These are phyloP conservation scores for Blastomyces emzantsi DNA, from an alignment of 2,329 filamentous ascomycete species.

Conservation along the genomic window DNA sequence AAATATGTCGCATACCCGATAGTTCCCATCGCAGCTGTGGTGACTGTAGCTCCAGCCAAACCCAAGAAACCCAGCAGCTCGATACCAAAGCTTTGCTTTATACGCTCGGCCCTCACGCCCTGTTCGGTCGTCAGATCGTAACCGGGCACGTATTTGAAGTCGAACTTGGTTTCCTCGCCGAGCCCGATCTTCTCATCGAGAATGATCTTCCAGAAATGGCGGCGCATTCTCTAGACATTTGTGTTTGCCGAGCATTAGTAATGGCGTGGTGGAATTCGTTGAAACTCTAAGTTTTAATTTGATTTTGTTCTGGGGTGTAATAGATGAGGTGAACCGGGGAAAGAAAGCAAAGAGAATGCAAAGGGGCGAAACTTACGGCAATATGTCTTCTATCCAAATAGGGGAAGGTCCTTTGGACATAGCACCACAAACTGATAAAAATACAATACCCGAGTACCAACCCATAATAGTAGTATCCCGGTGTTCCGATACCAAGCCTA, in stretches of 20 bases:
- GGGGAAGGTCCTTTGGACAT: constrained; percentile 41
- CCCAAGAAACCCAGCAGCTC: constrained; percentile 7
- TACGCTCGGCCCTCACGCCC: background rate
- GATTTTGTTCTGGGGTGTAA: background rate
- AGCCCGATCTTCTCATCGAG: constrained; percentile 58
- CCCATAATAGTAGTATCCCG: constrained; percentile 49
- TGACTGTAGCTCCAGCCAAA: constrained; percentile 1
- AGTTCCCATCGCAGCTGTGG: constrained; percentile 3
- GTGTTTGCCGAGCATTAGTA: background rate
- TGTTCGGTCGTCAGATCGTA: constrained; percentile 22
- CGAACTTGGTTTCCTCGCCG: constrained; percentile 54
- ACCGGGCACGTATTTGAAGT: constrained; percentile 61
- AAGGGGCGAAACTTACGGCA: constrained; percentile 27
- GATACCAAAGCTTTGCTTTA: background rate
- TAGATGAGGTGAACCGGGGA: background rate
- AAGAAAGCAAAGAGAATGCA: background rate
- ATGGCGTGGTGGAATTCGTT: background rate
- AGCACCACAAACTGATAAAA: constrained; percentile 50
- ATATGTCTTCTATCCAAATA: constrained; percentile 47
- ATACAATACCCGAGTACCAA: constrained; percentile 57
- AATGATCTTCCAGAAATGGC: constrained; percentile 50
- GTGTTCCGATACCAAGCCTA: constrained; percentile 49
- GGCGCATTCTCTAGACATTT: constrained; percentile 33
- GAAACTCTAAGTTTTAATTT: background rate
- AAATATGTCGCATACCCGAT: constrained; percentile 6